phyloP scores from a whole-genome alignment of 1,284 basidiomycete species.

The Mycena sp. region DNA sequence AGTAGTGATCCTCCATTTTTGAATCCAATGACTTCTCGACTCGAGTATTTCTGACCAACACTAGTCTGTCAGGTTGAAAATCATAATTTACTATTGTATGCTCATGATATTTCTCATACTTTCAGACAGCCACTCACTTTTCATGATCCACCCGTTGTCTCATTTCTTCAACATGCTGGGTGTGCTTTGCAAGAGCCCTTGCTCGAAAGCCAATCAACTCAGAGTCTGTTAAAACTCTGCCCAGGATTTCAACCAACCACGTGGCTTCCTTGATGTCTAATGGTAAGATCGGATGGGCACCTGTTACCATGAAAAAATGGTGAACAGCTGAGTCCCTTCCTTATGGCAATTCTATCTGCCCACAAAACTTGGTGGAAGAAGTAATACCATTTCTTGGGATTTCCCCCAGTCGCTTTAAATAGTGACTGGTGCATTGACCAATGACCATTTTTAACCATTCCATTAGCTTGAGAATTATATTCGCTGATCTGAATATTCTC shows the following conservation, averaged over 20 bases:
- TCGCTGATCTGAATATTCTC: background rate
- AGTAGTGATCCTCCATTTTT: background rate
- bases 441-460: background rate
- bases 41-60: no score
- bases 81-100: background rate
- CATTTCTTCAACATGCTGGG: no score
- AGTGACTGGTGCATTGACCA: background rate
- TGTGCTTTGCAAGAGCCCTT: background rate
- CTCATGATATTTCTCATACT: background rate
- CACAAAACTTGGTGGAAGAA: background rate
- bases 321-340: no score
- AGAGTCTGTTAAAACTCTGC: background rate
- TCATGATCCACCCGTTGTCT: background rate
- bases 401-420: background rate
- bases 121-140: background rate
- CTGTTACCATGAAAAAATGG: background rate
- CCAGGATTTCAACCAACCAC: no score
- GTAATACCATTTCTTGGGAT: background rate
- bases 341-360: background rate
- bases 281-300: background rate
- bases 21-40: background rate
- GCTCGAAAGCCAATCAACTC: background rate
- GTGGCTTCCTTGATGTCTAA: background rate
- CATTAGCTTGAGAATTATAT: background rate
- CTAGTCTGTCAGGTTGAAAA: background rate